Base-by-base conservation (phyloP, 2,329 filamentous ascomycete species). In the Talaromyces sp. region DNA sequence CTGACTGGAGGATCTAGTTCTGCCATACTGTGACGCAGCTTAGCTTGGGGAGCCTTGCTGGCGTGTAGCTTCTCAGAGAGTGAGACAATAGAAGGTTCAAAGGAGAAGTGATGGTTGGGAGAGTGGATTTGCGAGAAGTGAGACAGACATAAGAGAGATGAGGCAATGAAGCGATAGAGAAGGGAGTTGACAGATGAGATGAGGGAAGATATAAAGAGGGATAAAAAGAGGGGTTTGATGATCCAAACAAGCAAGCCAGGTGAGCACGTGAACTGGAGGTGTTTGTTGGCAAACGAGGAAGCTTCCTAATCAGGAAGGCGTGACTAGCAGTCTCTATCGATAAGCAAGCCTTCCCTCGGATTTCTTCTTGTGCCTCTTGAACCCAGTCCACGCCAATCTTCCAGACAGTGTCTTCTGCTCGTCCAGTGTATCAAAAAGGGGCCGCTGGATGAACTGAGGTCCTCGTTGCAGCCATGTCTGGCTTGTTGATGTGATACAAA, bases 11-110 rank as follows among this genome's bases (percentile, higher is more conserved):
- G 48, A 11, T n/a, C 44, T 11, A 40, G 18, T 4, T 39, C 40
- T 7, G 42, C 58, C 62, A 63, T 63, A 33, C 12, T 59, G 25
- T 54, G n/a, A 23, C 21, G 31, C n/a, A 40, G 16, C n/a, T n/a
- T 16, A 16, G 2, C 0, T 8, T 21, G 57, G 21, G 6, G 5
- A 39, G n/a, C 16, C 11, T 12, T 8, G 5, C 23, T 37, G 42
- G 6, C 12, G 21, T 16, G 31, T 9, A 18, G 23, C 23, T 3
- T 37, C n/a, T 48, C n/a, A 58, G 8, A 44, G 2, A 35, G 23
- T 18, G n/a, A n/a, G n/a, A n/a, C n/a, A n/a, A n/a, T n/a, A n/a
- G n/a, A 40, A 35, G 28, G 16, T 2, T 1, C 8, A 46, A n/a
- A 9, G 31, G 9, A 21, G 39, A 40, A 14, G 23, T 4, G 18